Evolutionary conservation across 352 stramenopile species (phyloP).

Genomic region (Plasmopara halstedii): DNA sequence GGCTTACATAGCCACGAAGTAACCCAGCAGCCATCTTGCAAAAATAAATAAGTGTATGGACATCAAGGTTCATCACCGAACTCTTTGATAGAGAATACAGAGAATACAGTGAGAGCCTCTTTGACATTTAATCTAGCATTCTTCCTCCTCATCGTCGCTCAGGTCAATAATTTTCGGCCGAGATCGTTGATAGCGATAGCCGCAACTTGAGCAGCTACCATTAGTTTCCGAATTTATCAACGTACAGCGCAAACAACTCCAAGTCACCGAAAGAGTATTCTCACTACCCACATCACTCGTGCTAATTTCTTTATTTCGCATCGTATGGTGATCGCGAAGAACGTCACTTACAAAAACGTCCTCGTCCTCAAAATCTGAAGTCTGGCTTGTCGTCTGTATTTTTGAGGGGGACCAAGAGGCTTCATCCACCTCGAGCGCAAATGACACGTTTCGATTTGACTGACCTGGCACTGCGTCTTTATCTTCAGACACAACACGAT

Average conservation of each 20-base stretch:
- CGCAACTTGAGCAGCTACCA: constrained; percentile 58
- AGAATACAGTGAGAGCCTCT: constrained; percentile 7
- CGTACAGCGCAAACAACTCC: constrained; percentile 74
- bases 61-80: too few relatives aligned
- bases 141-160: constrained; percentile 39
- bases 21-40: too few relatives aligned
- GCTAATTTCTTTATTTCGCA: constrained; percentile 2
- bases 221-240: constrained; percentile 55
- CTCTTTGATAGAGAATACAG: too few relatives aligned
- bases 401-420: constrained; percentile 14
- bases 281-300: constrained; percentile 43
- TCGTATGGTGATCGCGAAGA: constrained; percentile 5
- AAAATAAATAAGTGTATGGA: too few relatives aligned
- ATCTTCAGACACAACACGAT: not conserved
- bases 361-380: constrained; percentile 19
- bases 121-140: constrained; percentile 14
- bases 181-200: constrained; percentile 56
- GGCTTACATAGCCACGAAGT: too few relatives aligned
- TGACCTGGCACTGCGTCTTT: not conserved
- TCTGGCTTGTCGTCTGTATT: constrained; percentile 11
- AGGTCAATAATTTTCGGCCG: constrained; percentile 49
- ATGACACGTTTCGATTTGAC: constrained; percentile 20
- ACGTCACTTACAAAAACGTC: constrained; percentile 23
- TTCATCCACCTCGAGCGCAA: constrained; percentile 14
- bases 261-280: constrained; percentile 21